These are phyloP conservation scores for Gloeopeniophorella convolvens DNA, from an alignment of 768 basidiomycete species.

Conservation along the genomic window DNA sequence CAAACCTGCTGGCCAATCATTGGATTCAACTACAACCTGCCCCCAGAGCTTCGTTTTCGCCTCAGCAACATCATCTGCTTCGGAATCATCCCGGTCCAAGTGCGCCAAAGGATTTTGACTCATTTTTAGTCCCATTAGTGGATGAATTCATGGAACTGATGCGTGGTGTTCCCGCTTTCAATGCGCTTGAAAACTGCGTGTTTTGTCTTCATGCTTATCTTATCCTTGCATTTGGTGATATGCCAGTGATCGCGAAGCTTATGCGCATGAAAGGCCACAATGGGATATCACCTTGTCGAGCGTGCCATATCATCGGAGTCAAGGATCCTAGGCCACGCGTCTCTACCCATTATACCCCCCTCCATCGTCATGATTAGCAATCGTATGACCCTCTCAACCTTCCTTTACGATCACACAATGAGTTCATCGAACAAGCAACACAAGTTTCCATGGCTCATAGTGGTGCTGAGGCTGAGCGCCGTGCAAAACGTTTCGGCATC, in stretches of 20 bases:
- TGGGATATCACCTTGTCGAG: slow-evolving; percentile 30
- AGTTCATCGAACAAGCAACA: slow-evolving; percentile 27
- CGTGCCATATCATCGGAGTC: slow-evolving; percentile 31
- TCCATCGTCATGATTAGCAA: neutral
- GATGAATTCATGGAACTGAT: slow-evolving; percentile 25
- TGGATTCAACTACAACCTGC: slow-evolving; percentile 38
- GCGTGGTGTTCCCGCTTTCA: slow-evolving; percentile 21
- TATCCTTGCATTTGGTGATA: slow-evolving; percentile 30
- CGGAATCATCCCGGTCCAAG: slow-evolving; percentile 27
- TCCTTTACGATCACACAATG: slow-evolving; percentile 30
- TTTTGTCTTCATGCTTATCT: slow-evolving; percentile 30
- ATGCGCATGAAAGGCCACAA: slow-evolving; percentile 40
- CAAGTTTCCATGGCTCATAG: slow-evolving; percentile 29
- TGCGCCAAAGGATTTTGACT: slow-evolving; percentile 26
- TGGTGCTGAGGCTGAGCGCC: slow-evolving; percentile 21
- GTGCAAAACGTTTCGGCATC: slow-evolving; percentile 40
- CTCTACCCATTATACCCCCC: neutral
- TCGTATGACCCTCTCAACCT: slow-evolving; percentile 28
- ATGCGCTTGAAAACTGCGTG: slow-evolving; percentile 12
- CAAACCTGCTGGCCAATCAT: slow-evolving; percentile 37
- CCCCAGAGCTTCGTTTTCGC: slow-evolving; percentile 28
- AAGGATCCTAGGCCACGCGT: slow-evolving; percentile 2
- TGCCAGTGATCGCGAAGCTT: slow-evolving; percentile 27
- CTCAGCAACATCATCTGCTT: slow-evolving; percentile 22
- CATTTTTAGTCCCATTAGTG: slow-evolving; percentile 26